Percentiles rank a stretch among this genome's conserved stretches.
These are phyloP conservation scores for Pisolithus albus DNA, from an alignment of 768 basidiomycete species.

Conservation along the genomic window DNA sequence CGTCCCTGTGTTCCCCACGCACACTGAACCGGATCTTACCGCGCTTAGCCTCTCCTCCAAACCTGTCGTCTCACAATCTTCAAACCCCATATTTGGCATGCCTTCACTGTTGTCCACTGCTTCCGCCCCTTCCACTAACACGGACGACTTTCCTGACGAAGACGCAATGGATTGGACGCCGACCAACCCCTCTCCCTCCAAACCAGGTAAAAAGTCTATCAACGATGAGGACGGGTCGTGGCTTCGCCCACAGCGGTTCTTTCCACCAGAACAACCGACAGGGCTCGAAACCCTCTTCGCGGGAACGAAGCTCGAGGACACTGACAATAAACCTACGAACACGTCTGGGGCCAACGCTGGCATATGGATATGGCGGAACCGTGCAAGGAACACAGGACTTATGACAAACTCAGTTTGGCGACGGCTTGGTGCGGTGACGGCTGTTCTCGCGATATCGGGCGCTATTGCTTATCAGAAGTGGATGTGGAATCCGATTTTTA, in stretches of 20 bases:
- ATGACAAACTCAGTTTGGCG: background rate
- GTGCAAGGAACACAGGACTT: background rate
- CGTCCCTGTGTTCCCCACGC: slow-evolving; percentile 16
- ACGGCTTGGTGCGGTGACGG: slow-evolving; percentile 5
- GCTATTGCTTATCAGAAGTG: slow-evolving; percentile 17
- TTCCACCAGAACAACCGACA: slow-evolving; percentile 71
- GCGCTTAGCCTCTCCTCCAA: slow-evolving; percentile 59
- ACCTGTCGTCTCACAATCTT: slow-evolving; percentile 39
- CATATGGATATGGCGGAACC: background rate
- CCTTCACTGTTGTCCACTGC: slow-evolving; percentile 46
- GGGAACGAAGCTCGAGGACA: slow-evolving; percentile 51
- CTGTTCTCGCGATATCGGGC: slow-evolving; percentile 16
- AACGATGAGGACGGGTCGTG: slow-evolving; percentile 37
- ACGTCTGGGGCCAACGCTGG: background rate
- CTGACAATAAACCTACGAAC: background rate
- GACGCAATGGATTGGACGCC: slow-evolving; percentile 70
- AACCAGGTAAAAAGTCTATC: slow-evolving; percentile 12
- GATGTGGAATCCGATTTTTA: slow-evolving; percentile 10
- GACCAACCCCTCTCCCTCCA: slow-evolving; percentile 30
- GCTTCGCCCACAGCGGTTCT: slow-evolving; percentile 69
- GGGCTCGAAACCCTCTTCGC: slow-evolving; percentile 69
- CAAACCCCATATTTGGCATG: slow-evolving; percentile 60
- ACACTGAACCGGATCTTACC: slow-evolving; percentile 51
- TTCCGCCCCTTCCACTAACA: slow-evolving; percentile 20
- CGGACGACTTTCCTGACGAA: slow-evolving; percentile 24